Percentiles rank a stretch among this genome's conserved stretches.
These are phyloP conservation scores for Rhizopogon rudus DNA, from an alignment of 768 basidiomycete species.

Conservation along the genomic window DNA sequence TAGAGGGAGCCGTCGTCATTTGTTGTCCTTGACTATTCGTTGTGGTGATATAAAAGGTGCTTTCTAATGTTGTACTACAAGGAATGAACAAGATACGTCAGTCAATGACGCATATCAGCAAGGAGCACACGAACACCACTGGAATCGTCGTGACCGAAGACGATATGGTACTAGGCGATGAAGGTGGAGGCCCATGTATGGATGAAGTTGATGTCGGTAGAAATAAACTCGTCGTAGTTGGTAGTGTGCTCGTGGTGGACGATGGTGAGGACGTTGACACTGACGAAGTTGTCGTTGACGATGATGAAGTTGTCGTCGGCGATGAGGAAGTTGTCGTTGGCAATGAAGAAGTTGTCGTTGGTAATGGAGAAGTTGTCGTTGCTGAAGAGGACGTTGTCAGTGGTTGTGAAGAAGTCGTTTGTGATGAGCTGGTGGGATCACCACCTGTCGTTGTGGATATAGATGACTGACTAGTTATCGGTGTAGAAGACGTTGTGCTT, in stretches of 20 bases:
- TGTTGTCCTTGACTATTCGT: conserved; percentile 52
- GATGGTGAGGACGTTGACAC: conserved; percentile 11
- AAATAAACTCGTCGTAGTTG: conserved; percentile 1
- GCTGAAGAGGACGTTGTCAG: conserved; percentile 9
- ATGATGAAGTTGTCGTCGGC: conserved; percentile 5
- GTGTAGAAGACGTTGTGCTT: conserved; percentile 9
- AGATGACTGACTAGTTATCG: conserved; percentile 17
- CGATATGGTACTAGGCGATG: conserved; percentile 10
- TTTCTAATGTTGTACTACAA: conserved; percentile 48
- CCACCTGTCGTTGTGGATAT: conserved; percentile 13
- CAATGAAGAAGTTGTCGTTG: conserved; percentile 13
- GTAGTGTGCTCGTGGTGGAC: conserved; percentile 6
- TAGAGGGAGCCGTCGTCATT: conserved; percentile 46
- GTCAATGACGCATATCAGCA: conserved; percentile 7
- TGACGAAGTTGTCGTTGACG: conserved; percentile 13
- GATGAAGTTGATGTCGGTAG: conserved; percentile 3
- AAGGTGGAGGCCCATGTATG: neutral
- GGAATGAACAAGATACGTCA: conserved; percentile 6
- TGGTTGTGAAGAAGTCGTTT: neutral
- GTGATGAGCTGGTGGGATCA: conserved; percentile 2
- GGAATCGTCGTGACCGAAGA: conserved; percentile 6
- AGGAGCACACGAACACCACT: conserved; percentile 14
- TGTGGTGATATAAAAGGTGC: conserved; percentile 47
- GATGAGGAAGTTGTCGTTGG: conserved; percentile 12
- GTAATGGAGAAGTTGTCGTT: conserved; percentile 6